Percentiles rank a stretch among this genome's conserved stretches.
These are phyloP conservation scores for Fusarium torulosum DNA, from an alignment of 2,329 filamentous ascomycete species.

Conservation along the genomic window DNA sequence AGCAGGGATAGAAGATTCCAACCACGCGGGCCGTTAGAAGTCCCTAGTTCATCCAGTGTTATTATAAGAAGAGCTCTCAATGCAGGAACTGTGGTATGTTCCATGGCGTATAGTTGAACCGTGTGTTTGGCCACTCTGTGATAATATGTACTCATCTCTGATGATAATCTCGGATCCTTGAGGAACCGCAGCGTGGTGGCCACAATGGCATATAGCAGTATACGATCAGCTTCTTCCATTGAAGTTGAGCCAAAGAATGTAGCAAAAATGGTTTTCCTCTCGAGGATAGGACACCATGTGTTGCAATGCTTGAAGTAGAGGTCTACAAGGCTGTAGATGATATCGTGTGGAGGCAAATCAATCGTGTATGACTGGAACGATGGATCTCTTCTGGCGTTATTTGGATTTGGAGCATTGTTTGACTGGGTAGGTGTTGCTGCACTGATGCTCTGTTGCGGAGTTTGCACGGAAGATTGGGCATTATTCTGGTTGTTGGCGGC, in stretches of 20 bases:
- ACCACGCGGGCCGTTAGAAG: constrained; percentile 57
- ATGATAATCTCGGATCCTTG: constrained; percentile 55
- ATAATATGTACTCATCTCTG: constrained; percentile 55
- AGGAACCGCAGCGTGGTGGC: constrained; percentile 59
- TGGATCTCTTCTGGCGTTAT: constrained; percentile 40
- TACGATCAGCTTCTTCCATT: constrained; percentile 55
- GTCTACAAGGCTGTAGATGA: constrained; percentile 70
- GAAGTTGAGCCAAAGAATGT: constrained; percentile 58
- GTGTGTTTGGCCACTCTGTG: constrained; percentile 56
- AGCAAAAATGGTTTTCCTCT: constrained; percentile 58
- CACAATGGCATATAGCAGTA: constrained; percentile 60
- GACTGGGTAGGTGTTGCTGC: constrained; percentile 12
- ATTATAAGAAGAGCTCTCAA: constrained; percentile 58
- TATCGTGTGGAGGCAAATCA: constrained; percentile 70
- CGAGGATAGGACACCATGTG: constrained; percentile 66
- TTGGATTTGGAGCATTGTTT: background rate
- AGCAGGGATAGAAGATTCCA: constrained; percentile 58
- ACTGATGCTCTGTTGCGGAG: constrained; percentile 10
- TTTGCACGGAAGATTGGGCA: constrained; percentile 6
- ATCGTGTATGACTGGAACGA: constrained; percentile 55
- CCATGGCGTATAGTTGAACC: constrained; percentile 59
- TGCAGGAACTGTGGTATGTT: constrained; percentile 56
- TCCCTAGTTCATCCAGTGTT: constrained; percentile 57
- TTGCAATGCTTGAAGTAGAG: constrained; percentile 75
- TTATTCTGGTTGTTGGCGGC: constrained; percentile 48